phyloP scores from a whole-genome alignment of 768 basidiomycete species.

The Phaeotremella fagi region DNA sequence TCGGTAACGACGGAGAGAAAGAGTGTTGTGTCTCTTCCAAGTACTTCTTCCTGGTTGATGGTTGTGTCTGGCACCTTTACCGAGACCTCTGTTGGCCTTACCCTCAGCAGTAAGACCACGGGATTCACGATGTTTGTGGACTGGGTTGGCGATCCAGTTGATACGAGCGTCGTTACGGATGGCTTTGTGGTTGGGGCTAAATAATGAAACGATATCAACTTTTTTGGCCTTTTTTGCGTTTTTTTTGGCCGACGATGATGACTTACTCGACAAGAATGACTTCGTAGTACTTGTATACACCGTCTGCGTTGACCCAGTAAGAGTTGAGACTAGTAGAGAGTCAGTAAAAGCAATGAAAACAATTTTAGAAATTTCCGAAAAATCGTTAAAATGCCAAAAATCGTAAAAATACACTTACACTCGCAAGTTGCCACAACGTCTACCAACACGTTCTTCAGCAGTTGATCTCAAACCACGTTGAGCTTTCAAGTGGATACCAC shows the following conservation, averaged over 20 bases:
- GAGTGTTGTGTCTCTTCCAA: conserved; percentile 98
- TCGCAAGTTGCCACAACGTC: conserved; percentile 89
- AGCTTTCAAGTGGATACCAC: conserved; percentile 95
- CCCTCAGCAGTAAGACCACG: conserved; percentile 96
- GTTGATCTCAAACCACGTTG: conserved; percentile 87
- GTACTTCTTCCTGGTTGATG: conserved; percentile 82
- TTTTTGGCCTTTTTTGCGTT: too few species aligned
- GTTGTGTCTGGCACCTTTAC: conserved; percentile 93
- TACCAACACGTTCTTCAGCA: conserved; percentile 97
- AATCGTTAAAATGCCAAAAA: not conserved
- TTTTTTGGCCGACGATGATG: too few species aligned
- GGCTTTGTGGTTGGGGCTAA: conserved; percentile 52
- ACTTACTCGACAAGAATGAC: conserved; percentile 96
- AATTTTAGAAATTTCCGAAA: not conserved
- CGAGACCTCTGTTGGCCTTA: conserved; percentile 96
- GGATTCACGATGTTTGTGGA: conserved; percentile 97
- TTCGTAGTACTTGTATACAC: conserved; percentile 98
- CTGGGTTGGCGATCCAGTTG: conserved; percentile 98
- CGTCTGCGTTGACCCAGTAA: conserved; percentile 99
- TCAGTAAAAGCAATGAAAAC: not conserved
- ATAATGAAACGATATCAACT: too few species aligned
- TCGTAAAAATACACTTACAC: conserved; percentile 52
- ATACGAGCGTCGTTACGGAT: conserved; percentile 94
- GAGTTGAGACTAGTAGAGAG: conserved; percentile 53
- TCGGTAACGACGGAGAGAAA: conserved; percentile 50